These are phyloP conservation scores for Colletotrichum destructivum DNA, from an alignment of 2,329 filamentous ascomycete species.

Conservation along the genomic window DNA sequence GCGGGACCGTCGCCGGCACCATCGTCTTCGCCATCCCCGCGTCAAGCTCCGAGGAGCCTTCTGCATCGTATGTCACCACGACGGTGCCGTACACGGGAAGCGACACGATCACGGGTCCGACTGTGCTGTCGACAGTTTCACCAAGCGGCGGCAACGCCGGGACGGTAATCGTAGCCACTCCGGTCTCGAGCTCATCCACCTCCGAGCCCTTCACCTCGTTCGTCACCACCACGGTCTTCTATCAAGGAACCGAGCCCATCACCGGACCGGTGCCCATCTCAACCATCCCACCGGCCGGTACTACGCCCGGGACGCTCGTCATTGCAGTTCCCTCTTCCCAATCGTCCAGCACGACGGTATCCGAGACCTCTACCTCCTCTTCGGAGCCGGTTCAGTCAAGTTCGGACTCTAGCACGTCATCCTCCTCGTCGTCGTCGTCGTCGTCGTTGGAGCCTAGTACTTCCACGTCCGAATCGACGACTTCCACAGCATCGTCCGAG, in stretches of 20 bases:
- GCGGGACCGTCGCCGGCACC: slow-evolving; percentile 29
- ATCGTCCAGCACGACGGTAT: background rate
- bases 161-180: slow-evolving; percentile 15
- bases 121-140: background rate
- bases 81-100: slow-evolving; percentile 12
- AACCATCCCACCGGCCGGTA: background rate
- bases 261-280: slow-evolving; percentile 2
- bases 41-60: background rate
- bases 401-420: background rate
- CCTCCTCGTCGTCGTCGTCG: no score
- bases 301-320: slow-evolving; percentile 4
- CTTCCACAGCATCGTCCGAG: background rate
- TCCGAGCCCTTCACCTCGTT: background rate
- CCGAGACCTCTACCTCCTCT: background rate
- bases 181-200: background rate
- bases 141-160: slow-evolving; percentile 2
- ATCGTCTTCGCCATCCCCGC: background rate
- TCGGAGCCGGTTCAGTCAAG: background rate
- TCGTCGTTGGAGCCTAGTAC: background rate
- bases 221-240: slow-evolving; percentile 15
- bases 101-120: background rate
- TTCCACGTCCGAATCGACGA: background rate
- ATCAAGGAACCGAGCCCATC: background rate
- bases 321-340: background rate
- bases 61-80: slow-evolving; percentile 11